Percentiles rank a stretch among this genome's conserved stretches.
phyloP scores from a whole-genome alignment of 2,329 filamentous ascomycete species.

The Cladosporium velox region DNA sequence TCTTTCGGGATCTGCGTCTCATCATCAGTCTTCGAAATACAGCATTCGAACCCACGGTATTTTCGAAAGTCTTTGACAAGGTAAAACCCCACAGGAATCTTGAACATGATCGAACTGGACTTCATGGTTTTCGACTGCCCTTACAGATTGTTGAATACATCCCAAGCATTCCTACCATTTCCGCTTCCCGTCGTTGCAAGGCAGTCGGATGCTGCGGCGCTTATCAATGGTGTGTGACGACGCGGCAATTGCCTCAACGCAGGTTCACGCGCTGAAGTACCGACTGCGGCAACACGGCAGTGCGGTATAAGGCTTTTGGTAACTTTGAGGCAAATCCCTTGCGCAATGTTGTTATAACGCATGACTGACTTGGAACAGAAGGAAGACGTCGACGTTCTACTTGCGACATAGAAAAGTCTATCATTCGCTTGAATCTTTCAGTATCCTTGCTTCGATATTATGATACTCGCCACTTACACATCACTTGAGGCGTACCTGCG shows the following conservation, averaged over 20 bases:
- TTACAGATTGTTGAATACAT: background rate
- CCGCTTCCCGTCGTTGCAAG: background rate
- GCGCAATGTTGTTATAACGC: background rate
- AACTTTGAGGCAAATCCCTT: background rate
- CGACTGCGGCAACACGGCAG: background rate
- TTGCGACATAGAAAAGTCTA: background rate
- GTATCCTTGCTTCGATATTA: background rate
- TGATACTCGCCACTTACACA: background rate
- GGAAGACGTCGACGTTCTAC: too few relatives aligned
- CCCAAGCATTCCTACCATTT: background rate
- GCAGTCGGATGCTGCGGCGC: background rate
- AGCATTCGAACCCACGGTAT: background rate
- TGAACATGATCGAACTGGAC: background rate
- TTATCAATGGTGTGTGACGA: background rate
- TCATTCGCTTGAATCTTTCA: background rate
- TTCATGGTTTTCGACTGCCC: background rate
- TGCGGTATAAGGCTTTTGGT: background rate
- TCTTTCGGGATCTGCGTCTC: background rate
- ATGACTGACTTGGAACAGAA: background rate
- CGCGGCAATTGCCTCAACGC: background rate
- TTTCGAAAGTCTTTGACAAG: background rate
- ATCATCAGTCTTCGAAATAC: background rate
- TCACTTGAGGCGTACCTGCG: background rate
- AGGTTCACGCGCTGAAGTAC: background rate
- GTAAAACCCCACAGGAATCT: background rate